These are phyloP conservation scores for Begonia fuchsioides DNA, from an alignment of 306 rosid genomes.

Conservation along the genomic window DNA sequence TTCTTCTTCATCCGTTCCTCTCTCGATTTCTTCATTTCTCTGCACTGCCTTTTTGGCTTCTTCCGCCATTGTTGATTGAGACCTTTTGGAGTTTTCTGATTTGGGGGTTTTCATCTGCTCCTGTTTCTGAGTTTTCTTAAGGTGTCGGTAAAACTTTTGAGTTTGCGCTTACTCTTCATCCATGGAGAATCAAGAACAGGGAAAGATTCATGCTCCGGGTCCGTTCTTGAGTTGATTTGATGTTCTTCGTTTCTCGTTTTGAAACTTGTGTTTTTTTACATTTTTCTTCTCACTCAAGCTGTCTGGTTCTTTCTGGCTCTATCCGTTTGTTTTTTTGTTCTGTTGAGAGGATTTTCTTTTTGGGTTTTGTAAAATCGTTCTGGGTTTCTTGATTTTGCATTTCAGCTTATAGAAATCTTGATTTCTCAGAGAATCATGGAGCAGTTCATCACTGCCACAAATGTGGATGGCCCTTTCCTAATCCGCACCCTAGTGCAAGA, in stretches of 20 bases:
- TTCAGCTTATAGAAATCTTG: neutral
- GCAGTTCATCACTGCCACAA: slow-evolving; percentile 39
- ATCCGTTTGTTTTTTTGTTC: neutral
- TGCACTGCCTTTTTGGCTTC: too few relatives aligned
- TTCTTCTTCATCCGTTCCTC: too few relatives aligned
- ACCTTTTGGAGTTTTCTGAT: too few relatives aligned
- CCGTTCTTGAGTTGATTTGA: neutral
- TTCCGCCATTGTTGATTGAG: too few relatives aligned
- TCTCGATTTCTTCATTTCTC: too few relatives aligned
- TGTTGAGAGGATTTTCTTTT: too few relatives aligned
- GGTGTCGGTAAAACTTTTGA: too few relatives aligned
- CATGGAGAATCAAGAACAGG: slow-evolving; percentile 22
- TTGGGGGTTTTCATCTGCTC: too few relatives aligned
- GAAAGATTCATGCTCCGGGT: slow-evolving; percentile 10
- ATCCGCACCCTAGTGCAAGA: slow-evolving; percentile 53
- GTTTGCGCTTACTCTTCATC: neutral
- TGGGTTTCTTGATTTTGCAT: neutral
- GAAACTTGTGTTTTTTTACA: too few relatives aligned
- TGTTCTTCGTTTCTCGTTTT: neutral
- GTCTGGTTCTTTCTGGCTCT: neutral
- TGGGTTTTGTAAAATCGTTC: neutral
- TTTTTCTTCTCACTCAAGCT: neutral
- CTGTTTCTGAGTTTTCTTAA: too few relatives aligned
- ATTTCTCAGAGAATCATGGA: slow-evolving; percentile 18
- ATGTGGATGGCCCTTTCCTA: slow-evolving; percentile 67